Evolutionary conservation across 768 basidiomycete genomes (phyloP).

Genomic region (Royoungia palumana): DNA sequence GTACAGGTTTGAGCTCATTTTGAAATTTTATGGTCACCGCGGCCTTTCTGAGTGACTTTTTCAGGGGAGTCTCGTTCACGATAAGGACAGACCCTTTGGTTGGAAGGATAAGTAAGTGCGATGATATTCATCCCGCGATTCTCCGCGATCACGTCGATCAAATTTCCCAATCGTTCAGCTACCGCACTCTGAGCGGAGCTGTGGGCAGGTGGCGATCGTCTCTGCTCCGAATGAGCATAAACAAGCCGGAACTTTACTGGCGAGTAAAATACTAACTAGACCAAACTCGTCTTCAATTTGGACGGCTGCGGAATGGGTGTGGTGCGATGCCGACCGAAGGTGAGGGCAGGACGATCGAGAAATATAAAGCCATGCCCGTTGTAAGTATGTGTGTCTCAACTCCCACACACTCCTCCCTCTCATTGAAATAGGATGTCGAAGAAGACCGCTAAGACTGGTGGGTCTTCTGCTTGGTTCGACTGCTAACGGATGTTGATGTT

Average conservation of each 20-base stretch:
- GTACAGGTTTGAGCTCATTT: neutral
- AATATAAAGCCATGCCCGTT: constrained; percentile 20
- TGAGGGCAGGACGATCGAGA: constrained; percentile 28
- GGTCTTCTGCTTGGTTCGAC: constrained; percentile 16
- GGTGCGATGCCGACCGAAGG: constrained; percentile 19
- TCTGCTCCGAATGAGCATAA: constrained; percentile 9
- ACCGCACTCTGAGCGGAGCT: constrained; percentile 1
- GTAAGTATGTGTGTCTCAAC: neutral
- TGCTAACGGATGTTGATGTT: neutral
- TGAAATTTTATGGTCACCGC: neutral
- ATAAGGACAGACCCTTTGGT: constrained; percentile 22
- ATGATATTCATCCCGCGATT: neutral
- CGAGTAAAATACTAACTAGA: neutral
- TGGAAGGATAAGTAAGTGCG: constrained; percentile 18
- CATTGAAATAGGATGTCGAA: constrained; percentile 23
- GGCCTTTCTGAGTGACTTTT: neutral
- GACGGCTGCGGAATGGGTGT: constrained; percentile 5
- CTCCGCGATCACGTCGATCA: constrained; percentile 18
- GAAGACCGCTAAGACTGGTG: constrained; percentile 24
- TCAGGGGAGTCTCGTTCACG: constrained; percentile 8
- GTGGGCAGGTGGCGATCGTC: neutral
- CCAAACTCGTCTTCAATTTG: neutral
- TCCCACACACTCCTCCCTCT: neutral
- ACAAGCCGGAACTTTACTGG: constrained; percentile 8
- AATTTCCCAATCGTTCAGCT: neutral